Conservation (phyloP, 75 land plant species). For the Isoetes taiwanensis region DNA sequence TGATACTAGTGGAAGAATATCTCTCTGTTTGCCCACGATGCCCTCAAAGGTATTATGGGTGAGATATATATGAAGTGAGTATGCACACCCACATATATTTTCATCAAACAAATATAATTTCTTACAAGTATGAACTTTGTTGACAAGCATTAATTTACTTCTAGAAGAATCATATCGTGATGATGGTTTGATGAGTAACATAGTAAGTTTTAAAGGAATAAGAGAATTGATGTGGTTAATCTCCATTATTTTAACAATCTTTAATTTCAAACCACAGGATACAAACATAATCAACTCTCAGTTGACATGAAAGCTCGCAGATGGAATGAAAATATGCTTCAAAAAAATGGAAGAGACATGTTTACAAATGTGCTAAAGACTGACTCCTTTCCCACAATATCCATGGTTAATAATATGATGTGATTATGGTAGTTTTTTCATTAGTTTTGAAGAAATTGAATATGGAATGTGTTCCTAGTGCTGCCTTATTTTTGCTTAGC, state of each 20-base stretch:
- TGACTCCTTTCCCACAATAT: no score
- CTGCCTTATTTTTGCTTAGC: no score
- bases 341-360: no score
- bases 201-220: slow-evolving; percentile 33
- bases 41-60: slow-evolving; percentile 60
- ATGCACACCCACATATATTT: no score
- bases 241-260: not conserved
- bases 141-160: slow-evolving; percentile 70
- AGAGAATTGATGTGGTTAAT: slow-evolving; percentile 6
- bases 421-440: no score
- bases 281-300: slow-evolving; percentile 62
- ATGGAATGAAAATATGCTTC: slow-evolving; percentile 66
- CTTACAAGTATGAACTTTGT: slow-evolving; percentile 54
- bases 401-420: no score
- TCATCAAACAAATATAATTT: no score
- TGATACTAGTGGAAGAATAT: slow-evolving; percentile 84
- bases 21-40: slow-evolving; percentile 77
- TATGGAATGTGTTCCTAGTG: no score
- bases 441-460: no score
- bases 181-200: slow-evolving; percentile 86
- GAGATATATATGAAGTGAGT: not conserved
- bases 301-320: slow-evolving; percentile 65
- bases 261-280: slow-evolving; percentile 53
- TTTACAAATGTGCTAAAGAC: no score
- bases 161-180: slow-evolving; percentile 83